phyloP scores from a whole-genome alignment of 2,329 filamentous ascomycete genomes.

The Trichoderma citrinoviride region DNA sequence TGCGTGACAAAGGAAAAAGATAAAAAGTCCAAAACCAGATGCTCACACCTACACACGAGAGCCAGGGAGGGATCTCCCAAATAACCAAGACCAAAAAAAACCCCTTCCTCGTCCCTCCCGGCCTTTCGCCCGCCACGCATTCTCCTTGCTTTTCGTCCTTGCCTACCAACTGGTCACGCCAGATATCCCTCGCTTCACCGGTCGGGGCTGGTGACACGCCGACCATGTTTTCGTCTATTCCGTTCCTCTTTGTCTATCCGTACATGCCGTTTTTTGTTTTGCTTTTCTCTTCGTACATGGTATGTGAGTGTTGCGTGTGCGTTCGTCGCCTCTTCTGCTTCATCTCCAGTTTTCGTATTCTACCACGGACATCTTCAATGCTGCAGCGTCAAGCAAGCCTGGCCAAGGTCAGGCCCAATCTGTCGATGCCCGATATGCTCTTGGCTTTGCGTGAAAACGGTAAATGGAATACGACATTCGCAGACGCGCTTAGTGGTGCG shows the following conservation, averaged over 20 bases:
- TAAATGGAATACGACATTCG: background rate
- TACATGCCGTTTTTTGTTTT: slow-evolving; percentile 15
- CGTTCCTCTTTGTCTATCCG: slow-evolving; percentile 19
- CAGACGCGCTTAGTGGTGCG: slow-evolving; percentile 53
- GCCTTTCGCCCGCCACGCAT: background rate
- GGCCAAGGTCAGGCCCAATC: background rate
- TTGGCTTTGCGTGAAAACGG: background rate
- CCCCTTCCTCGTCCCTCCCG: slow-evolving; percentile 5
- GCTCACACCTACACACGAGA: slow-evolving; percentile 25
- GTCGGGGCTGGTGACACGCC: background rate
- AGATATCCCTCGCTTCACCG: slow-evolving; percentile 3
- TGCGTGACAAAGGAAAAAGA: slow-evolving; percentile 21
- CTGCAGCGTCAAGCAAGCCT: background rate
- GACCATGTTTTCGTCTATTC: slow-evolving; percentile 16
- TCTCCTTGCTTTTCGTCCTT: background rate
- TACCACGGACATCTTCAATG: background rate
- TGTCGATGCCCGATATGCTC: background rate
- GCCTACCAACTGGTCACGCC: slow-evolving; percentile 7
- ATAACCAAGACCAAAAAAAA: slow-evolving; percentile 5
- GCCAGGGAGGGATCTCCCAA: background rate
- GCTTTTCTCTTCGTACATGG: background rate
- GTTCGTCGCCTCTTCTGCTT: background rate
- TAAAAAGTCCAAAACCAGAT: slow-evolving; percentile 19
- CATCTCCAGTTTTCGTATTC: background rate
- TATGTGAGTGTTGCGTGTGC: background rate